Percentiles rank a stretch among this genome's conserved stretches.
Conservation (phyloP, 768 basidiomycete genomes). For the Rubroboletus pulcherrimus region DNA sequence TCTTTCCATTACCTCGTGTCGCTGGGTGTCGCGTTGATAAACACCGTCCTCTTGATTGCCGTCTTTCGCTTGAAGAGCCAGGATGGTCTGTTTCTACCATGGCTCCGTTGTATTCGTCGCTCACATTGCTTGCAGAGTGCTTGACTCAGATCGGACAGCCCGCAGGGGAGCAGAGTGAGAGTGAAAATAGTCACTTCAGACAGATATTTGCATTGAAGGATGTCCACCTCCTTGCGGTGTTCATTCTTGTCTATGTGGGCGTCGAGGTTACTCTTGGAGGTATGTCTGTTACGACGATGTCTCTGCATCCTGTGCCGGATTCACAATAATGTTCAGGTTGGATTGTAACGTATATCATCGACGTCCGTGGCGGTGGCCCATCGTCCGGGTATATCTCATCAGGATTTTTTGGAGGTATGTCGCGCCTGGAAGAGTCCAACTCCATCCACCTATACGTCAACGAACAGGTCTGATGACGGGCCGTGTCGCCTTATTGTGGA, state of each 20-base stretch:
- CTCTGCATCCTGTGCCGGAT: background rate
- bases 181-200: conserved; percentile 37
- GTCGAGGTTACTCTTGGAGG: conserved; percentile 54
- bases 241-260: conserved; percentile 65
- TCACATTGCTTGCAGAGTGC: conserved; percentile 43
- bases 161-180: conserved; percentile 34
- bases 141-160: conserved; percentile 51
- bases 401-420: conserved; percentile 53
- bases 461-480: conserved; percentile 53
- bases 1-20: conserved; percentile 76
- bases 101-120: background rate
- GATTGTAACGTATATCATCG: conserved; percentile 61
- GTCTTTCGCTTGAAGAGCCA: conserved; percentile 71
- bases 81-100: conserved; percentile 48
- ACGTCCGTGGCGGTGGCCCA: conserved; percentile 42
- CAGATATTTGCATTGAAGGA: conserved; percentile 51
- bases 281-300: conserved; percentile 8
- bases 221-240: conserved; percentile 62
- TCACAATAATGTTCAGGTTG: conserved; percentile 42
- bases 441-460: background rate
- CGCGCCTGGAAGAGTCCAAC: background rate
- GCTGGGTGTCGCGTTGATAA: conserved; percentile 59
- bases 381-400: conserved; percentile 50
- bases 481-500: conserved; percentile 52
- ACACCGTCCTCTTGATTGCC: conserved; percentile 45